Conservation (phyloP, 768 basidiomycete genomes). For the Trametes cubensis region DNA sequence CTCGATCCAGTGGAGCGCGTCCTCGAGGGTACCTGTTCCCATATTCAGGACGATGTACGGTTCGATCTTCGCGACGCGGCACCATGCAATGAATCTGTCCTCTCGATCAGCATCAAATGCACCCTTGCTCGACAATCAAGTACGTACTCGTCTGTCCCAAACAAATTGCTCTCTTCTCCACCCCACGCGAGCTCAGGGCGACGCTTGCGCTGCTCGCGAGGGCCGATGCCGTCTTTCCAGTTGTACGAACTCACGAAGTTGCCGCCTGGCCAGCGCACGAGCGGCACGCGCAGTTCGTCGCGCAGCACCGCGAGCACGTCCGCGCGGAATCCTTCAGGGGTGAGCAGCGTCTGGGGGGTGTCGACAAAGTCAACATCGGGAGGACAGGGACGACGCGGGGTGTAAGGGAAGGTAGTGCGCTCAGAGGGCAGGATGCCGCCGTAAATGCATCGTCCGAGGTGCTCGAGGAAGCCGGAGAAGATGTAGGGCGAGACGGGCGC, state of each 20-base stretch:
- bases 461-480: conserved; percentile 66
- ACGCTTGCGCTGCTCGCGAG: conserved; percentile 49
- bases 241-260: conserved; percentile 33
- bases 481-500: conserved; percentile 42
- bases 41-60: conserved; percentile 66
- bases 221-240: conserved; percentile 55
- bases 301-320: conserved; percentile 28
- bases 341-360: conserved; percentile 27
- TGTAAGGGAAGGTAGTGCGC: conserved; percentile 38
- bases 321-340: conserved; percentile 29
- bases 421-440: conserved; percentile 47
- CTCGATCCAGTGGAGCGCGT: conserved; percentile 62
- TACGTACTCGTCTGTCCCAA: conserved; percentile 49
- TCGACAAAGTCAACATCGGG: conserved; percentile 23
- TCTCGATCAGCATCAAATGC: not conserved
- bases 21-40: conserved; percentile 64
- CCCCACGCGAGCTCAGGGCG: conserved; percentile 65
- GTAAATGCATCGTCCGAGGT: conserved; percentile 60
- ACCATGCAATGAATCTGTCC: conserved; percentile 59
- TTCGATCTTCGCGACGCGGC: conserved; percentile 51
- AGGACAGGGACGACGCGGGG: conserved; percentile 29
- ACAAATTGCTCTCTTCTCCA: conserved; percentile 60
- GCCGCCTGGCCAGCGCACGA: conserved; percentile 31
- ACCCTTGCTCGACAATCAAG: not conserved
- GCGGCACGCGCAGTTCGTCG: conserved; percentile 27